Base-by-base conservation (phyloP, 495 filamentous ascomycete species). In the Cladorrhinum samala region DNA sequence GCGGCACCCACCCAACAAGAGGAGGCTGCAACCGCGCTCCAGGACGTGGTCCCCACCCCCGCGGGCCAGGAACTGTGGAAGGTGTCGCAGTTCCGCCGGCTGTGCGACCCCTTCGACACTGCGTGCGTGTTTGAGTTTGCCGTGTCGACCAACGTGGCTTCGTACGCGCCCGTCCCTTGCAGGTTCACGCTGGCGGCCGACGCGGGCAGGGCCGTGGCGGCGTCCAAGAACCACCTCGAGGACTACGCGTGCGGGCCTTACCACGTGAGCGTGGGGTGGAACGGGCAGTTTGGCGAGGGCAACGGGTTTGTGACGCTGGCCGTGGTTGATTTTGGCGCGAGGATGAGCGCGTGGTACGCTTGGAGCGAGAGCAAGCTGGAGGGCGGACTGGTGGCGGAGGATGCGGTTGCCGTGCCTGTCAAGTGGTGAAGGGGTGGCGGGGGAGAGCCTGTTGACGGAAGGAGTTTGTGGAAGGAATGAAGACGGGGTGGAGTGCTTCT, bases 151-250 rank as follows among this genome's bases (percentile, higher is more conserved):
- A 27, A 53, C 9, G 38, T 37, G 9, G 23, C 25, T 4, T 20
- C 24, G 24, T n/a, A 36, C 11, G 50, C 50, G 11, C 30, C 50
- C 2, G 45, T 46, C 2, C 50, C 30, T 16, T 53, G 50, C 50
- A 36, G 9, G 0, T 16, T 53, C 17, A n/a, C 42, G 17, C 23
- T 53, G 13, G 17, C n/a, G 17, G 14, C 24, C 4, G 24, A 47
- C 27, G 14, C 8, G 21, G 25, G 21, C 1, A 24, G 25, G 9
- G 43, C 13, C 21, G 20, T 53, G 1, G 21, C 42, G 7, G 50
- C 50, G 17, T 49, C 23, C n/a, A 43, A 39, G n/a, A 38, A 46
- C 25, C 19, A 53, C 30, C 18, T 11, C 16, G 17, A 53, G 4
- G 42, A 25, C 14, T 21, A 44, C 1, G 7, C 14, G 3, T 53